Conservation (phyloP, 2,329 filamentous ascomycete species). For the Fusarium tupiense region DNA sequence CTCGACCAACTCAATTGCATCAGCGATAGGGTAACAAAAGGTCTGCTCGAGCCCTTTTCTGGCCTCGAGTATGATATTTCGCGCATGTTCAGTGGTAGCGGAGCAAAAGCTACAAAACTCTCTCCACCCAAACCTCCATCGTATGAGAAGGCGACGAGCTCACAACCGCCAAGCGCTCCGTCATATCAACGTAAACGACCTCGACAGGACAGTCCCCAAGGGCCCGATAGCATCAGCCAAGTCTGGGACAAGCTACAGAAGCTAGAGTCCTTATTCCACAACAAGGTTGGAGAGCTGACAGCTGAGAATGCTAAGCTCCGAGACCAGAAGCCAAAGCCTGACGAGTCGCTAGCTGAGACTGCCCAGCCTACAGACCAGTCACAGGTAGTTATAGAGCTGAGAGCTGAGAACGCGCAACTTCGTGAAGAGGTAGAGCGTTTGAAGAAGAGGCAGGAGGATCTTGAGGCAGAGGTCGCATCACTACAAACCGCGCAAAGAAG, state of each 20-base stretch:
- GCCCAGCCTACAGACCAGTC: neutral
- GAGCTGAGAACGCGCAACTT: neutral
- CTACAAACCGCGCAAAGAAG: neutral
- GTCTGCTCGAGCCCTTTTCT: neutral
- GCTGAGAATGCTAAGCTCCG: neutral
- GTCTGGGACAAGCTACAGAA: constrained; percentile 2
- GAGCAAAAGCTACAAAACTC: neutral
- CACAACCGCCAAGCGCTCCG: neutral
- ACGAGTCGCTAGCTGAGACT: neutral
- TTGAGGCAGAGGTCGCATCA: neutral
- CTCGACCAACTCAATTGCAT: neutral
- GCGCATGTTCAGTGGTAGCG: constrained; percentile 7
- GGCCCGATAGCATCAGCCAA: neutral
- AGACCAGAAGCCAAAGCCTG: neutral
- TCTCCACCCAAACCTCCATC: neutral
- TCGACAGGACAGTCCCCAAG: neutral
- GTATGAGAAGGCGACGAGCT: neutral
- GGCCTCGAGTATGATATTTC: neutral
- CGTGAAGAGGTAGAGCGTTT: neutral
- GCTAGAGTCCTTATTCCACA: neutral
- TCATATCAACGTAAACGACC: neutral
- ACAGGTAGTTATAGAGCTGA: neutral
- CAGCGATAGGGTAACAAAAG: neutral
- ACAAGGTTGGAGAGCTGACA: neutral
- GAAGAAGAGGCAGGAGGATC: neutral